These are phyloP conservation scores for Metschnikowia picachoensis DNA, from an alignment of 805 yeast genomes.

Conservation along the genomic window DNA sequence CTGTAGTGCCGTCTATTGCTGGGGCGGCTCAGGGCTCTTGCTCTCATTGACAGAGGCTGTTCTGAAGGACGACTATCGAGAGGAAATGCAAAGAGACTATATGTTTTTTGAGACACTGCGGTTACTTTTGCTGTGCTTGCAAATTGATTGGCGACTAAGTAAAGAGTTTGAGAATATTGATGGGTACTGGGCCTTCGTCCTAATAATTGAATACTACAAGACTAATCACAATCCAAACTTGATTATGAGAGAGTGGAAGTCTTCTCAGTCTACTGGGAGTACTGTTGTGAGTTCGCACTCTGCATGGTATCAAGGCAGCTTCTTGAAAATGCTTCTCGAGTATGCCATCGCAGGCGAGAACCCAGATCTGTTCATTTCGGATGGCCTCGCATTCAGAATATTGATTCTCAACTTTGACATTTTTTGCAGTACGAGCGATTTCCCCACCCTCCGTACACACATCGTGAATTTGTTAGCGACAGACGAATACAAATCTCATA, in stretches of 20 bases:
- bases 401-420: slow-evolving; percentile 55
- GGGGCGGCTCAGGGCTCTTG: slow-evolving; percentile 51
- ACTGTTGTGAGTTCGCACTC: not conserved
- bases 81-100: slow-evolving; percentile 16
- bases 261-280: not conserved
- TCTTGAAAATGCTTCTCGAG: slow-evolving; percentile 1
- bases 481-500: slow-evolving; percentile 49
- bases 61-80: slow-evolving; percentile 23
- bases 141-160: slow-evolving; percentile 46
- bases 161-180: slow-evolving; percentile 56
- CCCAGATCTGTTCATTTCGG: slow-evolving; percentile 36
- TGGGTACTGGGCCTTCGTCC: slow-evolving; percentile 58
- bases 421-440: slow-evolving; percentile 53
- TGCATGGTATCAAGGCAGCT: not conserved
- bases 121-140: slow-evolving; percentile 41
- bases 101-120: slow-evolving; percentile 33
- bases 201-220: slow-evolving; percentile 48
- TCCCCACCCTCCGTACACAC: slow-evolving; percentile 54
- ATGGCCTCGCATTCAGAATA: slow-evolving; percentile 52
- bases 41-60: slow-evolving; percentile 46
- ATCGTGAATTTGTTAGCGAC: slow-evolving; percentile 51
- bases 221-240: slow-evolving; percentile 17
- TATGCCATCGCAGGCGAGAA: not conserved
- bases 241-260: not conserved
- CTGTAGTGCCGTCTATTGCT: slow-evolving; percentile 33